phyloP scores from a whole-genome alignment of 1,284 basidiomycete genomes.

The Rhodotorula sp. region DNA sequence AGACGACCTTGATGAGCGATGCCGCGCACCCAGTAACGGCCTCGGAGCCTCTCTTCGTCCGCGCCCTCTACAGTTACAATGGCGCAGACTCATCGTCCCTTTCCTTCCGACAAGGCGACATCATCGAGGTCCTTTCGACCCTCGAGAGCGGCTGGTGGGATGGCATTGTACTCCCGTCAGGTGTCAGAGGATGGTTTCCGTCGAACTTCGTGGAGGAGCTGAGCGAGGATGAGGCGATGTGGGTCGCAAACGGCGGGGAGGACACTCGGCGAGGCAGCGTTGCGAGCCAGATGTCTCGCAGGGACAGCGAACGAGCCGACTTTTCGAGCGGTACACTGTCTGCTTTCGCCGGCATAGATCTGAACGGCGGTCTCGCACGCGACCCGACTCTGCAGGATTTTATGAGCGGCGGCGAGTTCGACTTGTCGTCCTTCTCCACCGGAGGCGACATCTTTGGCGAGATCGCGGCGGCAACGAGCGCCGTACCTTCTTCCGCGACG shows the following conservation, averaged over 20 bases:
- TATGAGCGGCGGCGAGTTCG: constrained; percentile 11
- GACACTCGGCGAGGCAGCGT: constrained; percentile 1
- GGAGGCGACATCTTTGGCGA: constrained; percentile 44
- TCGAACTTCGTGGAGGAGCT: constrained; percentile 77
- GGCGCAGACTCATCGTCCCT: constrained; percentile 71
- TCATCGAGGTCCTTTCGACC: constrained; percentile 90
- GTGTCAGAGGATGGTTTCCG: constrained; percentile 94
- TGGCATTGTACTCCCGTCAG: constrained; percentile 68
- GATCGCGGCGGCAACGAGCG: constrained; percentile 38
- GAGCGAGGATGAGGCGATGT: constrained; percentile 32
- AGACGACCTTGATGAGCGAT: constrained; percentile 4
- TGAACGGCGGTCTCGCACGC: not conserved
- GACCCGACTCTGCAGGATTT: constrained; percentile 23
- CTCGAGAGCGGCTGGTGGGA: constrained; percentile 99
- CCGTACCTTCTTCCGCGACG: constrained; percentile 15
- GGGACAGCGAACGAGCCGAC: not conserved
- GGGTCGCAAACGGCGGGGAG: not conserved
- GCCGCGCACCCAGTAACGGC: not conserved
- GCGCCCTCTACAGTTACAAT: constrained; percentile 87
- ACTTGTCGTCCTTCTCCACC: constrained; percentile 36
- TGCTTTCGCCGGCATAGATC: not conserved
- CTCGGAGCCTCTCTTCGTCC: constrained; percentile 61
- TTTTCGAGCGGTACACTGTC: constrained; percentile 3
- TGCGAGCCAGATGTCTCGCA: not conserved
- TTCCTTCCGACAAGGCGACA: constrained; percentile 78